Conservation (phyloP, 371 early-diverging fungal species). For the Rhizopus sp. region DNA sequence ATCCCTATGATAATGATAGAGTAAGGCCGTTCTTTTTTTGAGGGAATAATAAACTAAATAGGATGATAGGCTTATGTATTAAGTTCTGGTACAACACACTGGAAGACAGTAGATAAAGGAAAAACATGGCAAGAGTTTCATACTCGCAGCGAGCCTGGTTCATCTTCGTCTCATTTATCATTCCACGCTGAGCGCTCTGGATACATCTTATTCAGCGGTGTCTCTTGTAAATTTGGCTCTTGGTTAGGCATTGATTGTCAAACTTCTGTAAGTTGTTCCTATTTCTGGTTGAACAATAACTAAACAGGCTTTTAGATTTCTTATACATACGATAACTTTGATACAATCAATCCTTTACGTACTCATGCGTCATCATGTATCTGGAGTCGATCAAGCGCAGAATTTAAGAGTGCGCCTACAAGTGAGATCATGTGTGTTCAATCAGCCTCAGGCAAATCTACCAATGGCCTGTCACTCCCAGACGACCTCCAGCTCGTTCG, state of each 20-base stretch:
- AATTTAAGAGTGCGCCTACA: conserved; percentile 55
- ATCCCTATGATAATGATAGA: conserved; percentile 58
- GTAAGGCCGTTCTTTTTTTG: conserved; percentile 28
- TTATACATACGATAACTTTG: conserved; percentile 71
- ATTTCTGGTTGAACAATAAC: not conserved
- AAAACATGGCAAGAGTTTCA: conserved; percentile 65
- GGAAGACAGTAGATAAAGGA: conserved; percentile 68
- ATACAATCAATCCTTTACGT: conserved; percentile 51
- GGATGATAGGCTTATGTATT: conserved; percentile 61
- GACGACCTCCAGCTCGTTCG: conserved; percentile 59
- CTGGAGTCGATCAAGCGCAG: conserved; percentile 63
- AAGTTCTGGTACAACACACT: conserved; percentile 59
- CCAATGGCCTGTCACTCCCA: conserved; percentile 29
- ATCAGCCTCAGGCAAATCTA: conserved; percentile 37
- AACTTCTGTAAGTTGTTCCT: conserved; percentile 48
- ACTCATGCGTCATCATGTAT: conserved; percentile 62
- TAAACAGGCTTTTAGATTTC: conserved; percentile 43
- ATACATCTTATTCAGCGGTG: conserved; percentile 61
- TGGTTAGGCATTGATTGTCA: conserved; percentile 50
- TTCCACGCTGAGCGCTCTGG: conserved; percentile 70
- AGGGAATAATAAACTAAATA: not conserved
- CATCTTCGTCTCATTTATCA: conserved; percentile 41
- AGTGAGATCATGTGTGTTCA: conserved; percentile 73
- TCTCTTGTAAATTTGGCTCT: conserved; percentile 49
- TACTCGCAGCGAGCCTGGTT: conserved; percentile 51